These are phyloP conservation scores for Populus davidiana DNA, from an alignment of 345 rosid genomes.

Conservation along the genomic window DNA sequence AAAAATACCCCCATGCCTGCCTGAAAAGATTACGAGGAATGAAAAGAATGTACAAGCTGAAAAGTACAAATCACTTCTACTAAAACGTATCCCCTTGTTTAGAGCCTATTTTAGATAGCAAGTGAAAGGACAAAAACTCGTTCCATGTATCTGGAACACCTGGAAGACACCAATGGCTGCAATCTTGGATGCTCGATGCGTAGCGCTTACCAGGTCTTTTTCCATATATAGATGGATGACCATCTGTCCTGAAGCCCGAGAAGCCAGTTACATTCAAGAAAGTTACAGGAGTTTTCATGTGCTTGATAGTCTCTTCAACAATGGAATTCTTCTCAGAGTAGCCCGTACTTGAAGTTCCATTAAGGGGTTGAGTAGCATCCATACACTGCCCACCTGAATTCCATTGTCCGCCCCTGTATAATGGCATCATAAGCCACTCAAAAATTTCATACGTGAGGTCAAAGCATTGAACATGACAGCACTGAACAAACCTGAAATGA, in stretches of 20 bases:
- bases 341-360: constrained; percentile 26
- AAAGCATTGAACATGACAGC: not conserved
- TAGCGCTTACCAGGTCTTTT: constrained; percentile 37
- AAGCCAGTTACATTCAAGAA: constrained; percentile 57
- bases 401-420: constrained; percentile 76
- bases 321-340: constrained; percentile 49
- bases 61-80: not conserved
- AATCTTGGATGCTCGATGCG: constrained; percentile 56
- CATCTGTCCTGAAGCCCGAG: constrained; percentile 63
- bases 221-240: constrained; percentile 73
- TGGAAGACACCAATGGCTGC: constrained; percentile 99
- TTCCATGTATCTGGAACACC: constrained; percentile 95
- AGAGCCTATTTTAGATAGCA: constrained; percentile 32
- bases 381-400: constrained; percentile 82
- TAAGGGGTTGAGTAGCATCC: constrained; percentile 62
- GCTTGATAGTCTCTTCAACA: constrained; percentile 49
- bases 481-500: constrained; percentile 70
- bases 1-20: too few relatives aligned
- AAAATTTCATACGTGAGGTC: not conserved
- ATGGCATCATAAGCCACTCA: not conserved
- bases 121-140: constrained; percentile 59
- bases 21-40: constrained; percentile 1
- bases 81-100: constrained; percentile 15
- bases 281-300: constrained; percentile 70
- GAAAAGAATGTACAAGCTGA: constrained; percentile 13